phyloP scores from a whole-genome alignment of 2,329 filamentous ascomycete species.

The Purpureocillium takamizusanense region DNA sequence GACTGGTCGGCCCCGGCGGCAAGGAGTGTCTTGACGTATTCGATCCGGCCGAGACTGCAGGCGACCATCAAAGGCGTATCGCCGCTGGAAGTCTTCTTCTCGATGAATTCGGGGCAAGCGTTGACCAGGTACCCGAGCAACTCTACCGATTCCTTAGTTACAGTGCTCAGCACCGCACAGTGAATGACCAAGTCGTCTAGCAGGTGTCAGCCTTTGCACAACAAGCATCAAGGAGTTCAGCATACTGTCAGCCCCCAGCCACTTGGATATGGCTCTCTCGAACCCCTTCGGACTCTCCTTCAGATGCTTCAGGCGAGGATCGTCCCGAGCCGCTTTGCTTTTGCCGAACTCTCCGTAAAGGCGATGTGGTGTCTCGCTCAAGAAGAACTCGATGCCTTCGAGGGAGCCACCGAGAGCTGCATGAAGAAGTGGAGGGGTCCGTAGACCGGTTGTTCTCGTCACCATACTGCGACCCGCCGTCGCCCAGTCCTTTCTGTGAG shows the following conservation, averaged over 20 bases:
- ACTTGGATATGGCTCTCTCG: slow-evolving; percentile 51
- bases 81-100: slow-evolving; percentile 48
- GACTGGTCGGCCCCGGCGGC: slow-evolving; percentile 62
- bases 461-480: slow-evolving; percentile 44
- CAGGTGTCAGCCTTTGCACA: slow-evolving; percentile 10
- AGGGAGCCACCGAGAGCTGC: slow-evolving; percentile 50
- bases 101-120: slow-evolving; percentile 50
- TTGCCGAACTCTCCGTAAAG: slow-evolving; percentile 59
- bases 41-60: slow-evolving; percentile 42
- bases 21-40: slow-evolving; percentile 53
- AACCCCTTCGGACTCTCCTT: slow-evolving; percentile 52
- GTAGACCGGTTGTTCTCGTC: slow-evolving; percentile 27
- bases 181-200: slow-evolving; percentile 57
- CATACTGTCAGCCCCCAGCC: slow-evolving; percentile 53
- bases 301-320: slow-evolving; percentile 54
- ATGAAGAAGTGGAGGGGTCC: slow-evolving; percentile 49
- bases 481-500: slow-evolving; percentile 57
- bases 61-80: slow-evolving; percentile 63
- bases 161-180: slow-evolving; percentile 45
- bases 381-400: slow-evolving; percentile 68
- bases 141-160: slow-evolving; percentile 31
- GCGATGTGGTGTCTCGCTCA: slow-evolving; percentile 59
- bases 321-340: slow-evolving; percentile 48
- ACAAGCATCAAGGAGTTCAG: slow-evolving; percentile 8
- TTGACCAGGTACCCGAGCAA: slow-evolving; percentile 60